Evolutionary conservation across 225 moss, liverwort and hornwort genomes (phyloP), one percentile per base, ranked within the genome.

Genomic region (Antitrichia curtipendula): DNA sequence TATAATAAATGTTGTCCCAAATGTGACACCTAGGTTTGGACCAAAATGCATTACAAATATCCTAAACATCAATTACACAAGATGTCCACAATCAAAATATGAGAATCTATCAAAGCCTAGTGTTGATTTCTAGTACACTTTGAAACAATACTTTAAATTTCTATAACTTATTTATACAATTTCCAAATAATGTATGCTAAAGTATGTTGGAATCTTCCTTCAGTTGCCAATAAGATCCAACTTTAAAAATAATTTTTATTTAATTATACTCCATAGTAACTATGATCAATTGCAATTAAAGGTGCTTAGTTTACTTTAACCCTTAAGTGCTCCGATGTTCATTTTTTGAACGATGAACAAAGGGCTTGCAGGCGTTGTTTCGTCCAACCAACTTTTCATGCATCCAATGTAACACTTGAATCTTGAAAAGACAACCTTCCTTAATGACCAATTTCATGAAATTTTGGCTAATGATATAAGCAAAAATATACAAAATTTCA

Each of bases 1-100:
- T 32, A 7, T 21, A 20, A 15, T 6, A 3, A 24, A 8, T 34
- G 3, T 3, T 53, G 1, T 0, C 3, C 2, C 2, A 34, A 36
- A 36, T 53, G 6, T 0, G 0, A 36, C 24, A 36, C 8, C 5
- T 36, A 36, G 12, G 53, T 76, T 76, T 76, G 6, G 1, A 24
- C 23, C 24, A 53, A 76, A 53, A 24, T 53, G 53, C 24, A 23
- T 34, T 2, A 15, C 7, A 24, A n/a, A 34, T 36, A 13, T 0
- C 15, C 5, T 53, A 53, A 5, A n/a, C 3, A 53, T 36, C 2
- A 2, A 9, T 23, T 76, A 36, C 1, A 36, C 15, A 76, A 53
- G 4, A 36, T 53, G 20, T 36, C 6, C 1, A 36, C 3, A 52
- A 34, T 75, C 5, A 75, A 36, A 52, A 36, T 3, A 52, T 9